These are phyloP conservation scores for Vitis labrusca DNA, from an alignment of 164 flowering plant species.

Conservation along the genomic window DNA sequence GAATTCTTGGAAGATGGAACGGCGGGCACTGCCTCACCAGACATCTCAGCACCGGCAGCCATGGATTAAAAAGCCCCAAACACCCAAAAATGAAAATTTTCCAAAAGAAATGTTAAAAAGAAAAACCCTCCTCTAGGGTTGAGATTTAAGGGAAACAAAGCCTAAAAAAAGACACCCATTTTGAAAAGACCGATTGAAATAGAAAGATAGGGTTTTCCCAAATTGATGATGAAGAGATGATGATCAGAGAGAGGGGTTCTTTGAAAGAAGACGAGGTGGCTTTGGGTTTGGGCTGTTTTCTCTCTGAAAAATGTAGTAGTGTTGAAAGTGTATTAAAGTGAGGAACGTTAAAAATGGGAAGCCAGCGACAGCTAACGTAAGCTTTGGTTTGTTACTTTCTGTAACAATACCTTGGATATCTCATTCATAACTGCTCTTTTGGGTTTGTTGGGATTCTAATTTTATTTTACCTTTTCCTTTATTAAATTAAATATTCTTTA, in stretches of 20 bases:
- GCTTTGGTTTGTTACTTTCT: not conserved
- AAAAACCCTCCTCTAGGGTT: no score
- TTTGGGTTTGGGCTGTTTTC: conserved; percentile 8
- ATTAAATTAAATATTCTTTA: no score
- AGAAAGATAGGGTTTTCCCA: conserved; percentile 7
- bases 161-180: conserved; percentile 8
- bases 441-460: no score
- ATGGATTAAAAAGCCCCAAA: conserved; percentile 26
- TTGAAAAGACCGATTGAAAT: not conserved
- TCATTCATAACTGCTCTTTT: no score
- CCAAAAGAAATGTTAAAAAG: no score
- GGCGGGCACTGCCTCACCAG: conserved; percentile 28
- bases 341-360: conserved; percentile 7
- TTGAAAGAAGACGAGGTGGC: conserved; percentile 11
- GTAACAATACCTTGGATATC: no score
- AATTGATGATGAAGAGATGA: conserved; percentile 8
- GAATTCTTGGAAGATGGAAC: conserved; percentile 17
- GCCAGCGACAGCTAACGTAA: conserved; percentile 7
- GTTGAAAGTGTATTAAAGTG: conserved; percentile 13
- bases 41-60: conserved; percentile 47
- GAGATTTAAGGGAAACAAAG: not conserved
- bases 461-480: no score
- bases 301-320: not conserved
- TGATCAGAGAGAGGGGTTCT: conserved; percentile 3
- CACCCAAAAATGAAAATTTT: no score